These are phyloP conservation scores for Diaporthe longicolla DNA, from an alignment of 2,329 filamentous ascomycete genomes.

Conservation along the genomic window DNA sequence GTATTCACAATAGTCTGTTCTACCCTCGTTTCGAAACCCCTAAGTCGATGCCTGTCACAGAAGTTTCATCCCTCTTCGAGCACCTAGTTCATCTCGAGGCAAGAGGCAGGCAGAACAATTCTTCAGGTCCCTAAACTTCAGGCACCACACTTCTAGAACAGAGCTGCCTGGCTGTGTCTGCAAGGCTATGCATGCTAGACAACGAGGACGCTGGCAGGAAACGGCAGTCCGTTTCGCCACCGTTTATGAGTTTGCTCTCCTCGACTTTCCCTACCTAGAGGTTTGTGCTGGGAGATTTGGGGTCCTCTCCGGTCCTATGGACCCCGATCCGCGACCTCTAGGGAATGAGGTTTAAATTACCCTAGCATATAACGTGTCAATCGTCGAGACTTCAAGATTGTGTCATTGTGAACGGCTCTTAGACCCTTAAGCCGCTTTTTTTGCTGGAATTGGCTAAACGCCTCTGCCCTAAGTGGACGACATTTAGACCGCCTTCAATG, in stretches of 20 bases:
- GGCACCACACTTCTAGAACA: constrained; percentile 5
- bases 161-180: constrained; percentile 5
- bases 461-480: background rate
- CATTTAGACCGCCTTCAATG: background rate
- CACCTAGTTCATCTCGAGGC: too few species aligned
- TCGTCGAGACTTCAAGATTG: too few species aligned
- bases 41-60: background rate
- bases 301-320: too few species aligned
- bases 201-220: constrained; percentile 4
- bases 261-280: background rate
- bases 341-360: background rate
- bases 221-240: constrained; percentile 14
- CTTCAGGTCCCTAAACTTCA: background rate
- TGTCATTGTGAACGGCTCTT: too few species aligned
- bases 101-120: constrained; percentile 1
- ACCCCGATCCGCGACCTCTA: too few species aligned
- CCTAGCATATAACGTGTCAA: too few species aligned
- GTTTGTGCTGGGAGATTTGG: background rate
- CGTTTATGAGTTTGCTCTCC: background rate
- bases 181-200: constrained; percentile 4
- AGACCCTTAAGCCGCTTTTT: too few species aligned
- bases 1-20: background rate
- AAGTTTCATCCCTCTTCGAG: background rate
- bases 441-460: too few species aligned
- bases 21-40: background rate